Conservation (phyloP, 2,329 filamentous ascomycete species). For the Penicillium sp. region DNA sequence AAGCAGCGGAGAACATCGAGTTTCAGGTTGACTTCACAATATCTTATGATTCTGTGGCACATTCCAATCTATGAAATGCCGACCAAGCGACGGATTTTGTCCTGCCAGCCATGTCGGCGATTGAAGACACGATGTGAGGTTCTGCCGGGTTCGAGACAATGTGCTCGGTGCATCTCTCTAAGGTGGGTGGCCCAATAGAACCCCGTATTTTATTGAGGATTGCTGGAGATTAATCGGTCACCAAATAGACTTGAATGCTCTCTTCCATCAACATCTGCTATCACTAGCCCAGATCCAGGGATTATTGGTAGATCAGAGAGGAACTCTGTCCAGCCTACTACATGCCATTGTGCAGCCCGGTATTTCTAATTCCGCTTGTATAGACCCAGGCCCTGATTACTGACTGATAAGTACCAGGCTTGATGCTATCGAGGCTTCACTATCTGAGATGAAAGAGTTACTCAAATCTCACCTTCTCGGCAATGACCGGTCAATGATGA, state of each 20-base stretch:
- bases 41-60: background rate
- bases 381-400: background rate
- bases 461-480: constrained; percentile 1
- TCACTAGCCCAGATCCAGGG: background rate
- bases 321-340: background rate
- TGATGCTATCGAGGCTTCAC: constrained; percentile 1
- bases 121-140: constrained; percentile 21
- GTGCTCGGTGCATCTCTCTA: constrained; percentile 9
- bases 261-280: constrained; percentile 5
- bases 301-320: background rate
- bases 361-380: background rate
- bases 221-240: background rate
- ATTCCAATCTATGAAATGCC: constrained; percentile 4
- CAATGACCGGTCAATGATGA: background rate
- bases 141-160: constrained; percentile 1
- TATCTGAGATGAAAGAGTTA: constrained; percentile 7
- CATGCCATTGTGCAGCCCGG: constrained; percentile 1
- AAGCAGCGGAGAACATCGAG: constrained; percentile 11
- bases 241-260: constrained; percentile 5
- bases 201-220: background rate
- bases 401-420: background rate
- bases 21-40: constrained; percentile 4
- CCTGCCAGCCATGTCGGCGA: constrained; percentile 19
- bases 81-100: constrained; percentile 9
- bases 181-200: background rate